Base-by-base conservation (phyloP, 768 basidiomycete genomes). In the Clitopilus hobsonii region DNA sequence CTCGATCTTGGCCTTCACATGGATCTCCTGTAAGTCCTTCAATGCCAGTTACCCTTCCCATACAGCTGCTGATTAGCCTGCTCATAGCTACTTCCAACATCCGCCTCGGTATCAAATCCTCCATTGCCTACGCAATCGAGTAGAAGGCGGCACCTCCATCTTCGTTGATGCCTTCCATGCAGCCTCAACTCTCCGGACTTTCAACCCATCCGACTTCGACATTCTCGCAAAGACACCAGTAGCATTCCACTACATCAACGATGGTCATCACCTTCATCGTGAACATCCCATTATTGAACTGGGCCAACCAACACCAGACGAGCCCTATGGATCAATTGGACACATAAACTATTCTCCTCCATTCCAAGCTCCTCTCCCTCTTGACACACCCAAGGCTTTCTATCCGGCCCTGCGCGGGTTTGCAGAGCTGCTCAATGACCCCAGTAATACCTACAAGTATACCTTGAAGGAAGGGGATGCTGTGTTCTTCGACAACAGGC, bases 291-390 rank as follows among this genome's bases (percentile, higher is more conserved):
- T 91, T 2, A 86, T 97, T 65, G 81, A 90, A 59, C 75, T 93
- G 45, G 71, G 73, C 14, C 61, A 24, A 53, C 55, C 51, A 1
- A 50, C 54, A 8, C 47, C 52, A 7, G 63, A 22, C 54, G 65
- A 23, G 38, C 48, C 58, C 23, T 49, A 51, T 30, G 64, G 60
- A 23, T 64, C 62, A 7, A 78, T 96, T 60, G 69, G 72, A 41
- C 79, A 87, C 56, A 80, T 98, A 63, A 98, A 94, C 71, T 98
- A 96, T 69, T 88, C 90, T 1, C 96, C 96, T 0, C 95, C 94
- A 0, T 98, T 98, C 79, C 94, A 96, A 71, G 94, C 89, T 0
- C 88, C 91, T 0, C 74, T 94, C 7, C 74, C 79, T 0, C 64
- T 79, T 18, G 64, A 70, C 27, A 85, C 86, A 3, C 80, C 85